Percentiles rank a stretch among this genome's conserved stretches.
Evolutionary conservation across 2,329 filamentous ascomycete species (phyloP).

Genomic region (Magnaporthiopsis rhizophila): DNA sequence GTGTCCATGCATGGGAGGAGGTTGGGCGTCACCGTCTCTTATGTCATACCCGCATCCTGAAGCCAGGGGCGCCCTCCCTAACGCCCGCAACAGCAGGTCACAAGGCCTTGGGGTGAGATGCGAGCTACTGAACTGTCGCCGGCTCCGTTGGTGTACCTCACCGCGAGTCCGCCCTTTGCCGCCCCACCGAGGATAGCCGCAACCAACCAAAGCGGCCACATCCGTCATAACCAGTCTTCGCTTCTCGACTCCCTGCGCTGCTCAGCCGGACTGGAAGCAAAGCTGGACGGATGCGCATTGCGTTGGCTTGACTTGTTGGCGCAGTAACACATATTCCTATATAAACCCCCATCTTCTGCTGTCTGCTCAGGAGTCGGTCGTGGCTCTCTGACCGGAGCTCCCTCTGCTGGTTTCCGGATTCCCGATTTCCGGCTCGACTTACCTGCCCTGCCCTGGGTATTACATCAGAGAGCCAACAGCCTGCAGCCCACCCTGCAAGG

Average conservation of each 20-base stretch:
- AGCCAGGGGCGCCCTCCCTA: neutral
- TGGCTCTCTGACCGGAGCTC: neutral
- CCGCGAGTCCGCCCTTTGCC: neutral
- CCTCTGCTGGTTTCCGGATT: neutral
- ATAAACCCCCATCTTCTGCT: neutral
- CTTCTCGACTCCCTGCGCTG: neutral
- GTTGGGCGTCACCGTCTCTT: conserved; percentile 4
- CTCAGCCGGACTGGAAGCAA: neutral
- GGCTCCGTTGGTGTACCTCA: neutral
- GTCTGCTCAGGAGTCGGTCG: neutral
- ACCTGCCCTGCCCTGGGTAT: neutral
- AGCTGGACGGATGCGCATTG: neutral
- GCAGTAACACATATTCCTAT: neutral
- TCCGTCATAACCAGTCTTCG: neutral
- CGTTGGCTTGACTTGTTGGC: neutral
- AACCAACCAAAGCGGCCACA: neutral
- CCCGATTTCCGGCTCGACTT: neutral
- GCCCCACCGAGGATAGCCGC: neutral
- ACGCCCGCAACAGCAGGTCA: conserved; percentile 4
- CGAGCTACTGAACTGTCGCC: neutral
- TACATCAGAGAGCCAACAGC: neutral
- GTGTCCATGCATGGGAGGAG: neutral
- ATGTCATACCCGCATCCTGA: conserved; percentile 2
- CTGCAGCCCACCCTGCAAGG: neutral
- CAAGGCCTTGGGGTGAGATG: conserved; percentile 5